Base-by-base conservation (phyloP, 495 filamentous ascomycete genomes). In the Lophiostoma macrostomum region DNA sequence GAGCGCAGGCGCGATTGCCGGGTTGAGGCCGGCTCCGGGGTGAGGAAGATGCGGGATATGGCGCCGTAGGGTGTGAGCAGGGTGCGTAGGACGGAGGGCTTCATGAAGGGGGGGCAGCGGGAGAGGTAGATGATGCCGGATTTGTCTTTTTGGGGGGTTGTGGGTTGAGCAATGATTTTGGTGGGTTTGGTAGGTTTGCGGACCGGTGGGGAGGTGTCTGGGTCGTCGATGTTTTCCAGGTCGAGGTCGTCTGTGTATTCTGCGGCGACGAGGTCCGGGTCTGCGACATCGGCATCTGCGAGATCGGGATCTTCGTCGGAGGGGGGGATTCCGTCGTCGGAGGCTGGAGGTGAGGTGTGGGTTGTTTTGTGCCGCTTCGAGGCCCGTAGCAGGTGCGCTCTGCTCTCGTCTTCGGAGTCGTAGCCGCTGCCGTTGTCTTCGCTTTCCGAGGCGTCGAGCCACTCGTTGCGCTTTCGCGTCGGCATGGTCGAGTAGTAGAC, bases 101-200 rank as follows among this genome's bases (percentile, higher is more conserved):
- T 95, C 78, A 98, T 89, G 69, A 95, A 96, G 6, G 93, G 93
- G 10, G 94, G 93, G 19, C 96, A 78, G 35, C 91, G 86, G 3
- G 89, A 94, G 44, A 97, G 74, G 66, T 96, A 97, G 42, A 96
- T 72, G 3, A 96, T 84, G 30, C 91, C 91, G 71, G 44, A 86
- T 74, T 51, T 80, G 81, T 65, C 79, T 82, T 41, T 76, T 51
- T 76, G 75, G 44, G 52, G 39, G 14, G 51, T 58, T 45, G 59
- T 47, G 24, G 57, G 59, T 59, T 74, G 16, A 70, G 32, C 16
- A 4, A 72, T 66, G 34, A 71, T 70, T 56, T 69, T 68, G 14
- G 54, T 38, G 16, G 50, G 45, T 53, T 69, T 67, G 3, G 34
- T 37, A 19, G 30, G 22, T 19, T 27, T 58, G 13, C 30, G 25